Percentiles rank a stretch among this genome's conserved stretches.
These are phyloP conservation scores for Tylopilus sp. DNA, from an alignment of 1,284 basidiomycete genomes.

Conservation along the genomic window DNA sequence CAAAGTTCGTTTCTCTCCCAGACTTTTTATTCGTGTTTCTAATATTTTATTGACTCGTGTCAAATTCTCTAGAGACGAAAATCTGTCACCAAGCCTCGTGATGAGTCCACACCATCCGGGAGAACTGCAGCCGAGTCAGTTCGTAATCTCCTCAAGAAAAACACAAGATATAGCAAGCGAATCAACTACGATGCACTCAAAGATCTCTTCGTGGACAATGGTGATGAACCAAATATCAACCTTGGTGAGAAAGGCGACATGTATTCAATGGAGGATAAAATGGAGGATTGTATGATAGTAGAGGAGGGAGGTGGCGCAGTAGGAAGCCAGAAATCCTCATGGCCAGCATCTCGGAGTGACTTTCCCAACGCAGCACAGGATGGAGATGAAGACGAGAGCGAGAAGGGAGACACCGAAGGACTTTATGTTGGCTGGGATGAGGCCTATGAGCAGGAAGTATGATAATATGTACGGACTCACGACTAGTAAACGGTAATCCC, in stretches of 20 bases:
- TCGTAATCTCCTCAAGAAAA: slow-evolving; percentile 75
- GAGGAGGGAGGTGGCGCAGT: slow-evolving; percentile 43
- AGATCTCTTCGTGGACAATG: slow-evolving; percentile 62
- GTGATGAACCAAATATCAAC: slow-evolving; percentile 30
- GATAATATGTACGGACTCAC: slow-evolving; percentile 2
- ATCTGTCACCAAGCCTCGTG: slow-evolving; percentile 63
- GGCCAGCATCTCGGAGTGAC: slow-evolving; percentile 15
- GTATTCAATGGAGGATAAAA: slow-evolving; percentile 48
- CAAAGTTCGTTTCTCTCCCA: slow-evolving; percentile 60
- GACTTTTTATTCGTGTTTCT: slow-evolving; percentile 16
- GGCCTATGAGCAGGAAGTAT: slow-evolving; percentile 42
- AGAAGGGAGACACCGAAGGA: slow-evolving; percentile 32
- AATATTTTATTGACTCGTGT: slow-evolving; percentile 7
- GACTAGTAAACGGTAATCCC: neutral
- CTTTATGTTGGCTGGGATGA: slow-evolving; percentile 38
- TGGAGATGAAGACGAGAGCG: slow-evolving; percentile 32
- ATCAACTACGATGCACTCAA: slow-evolving; percentile 88
- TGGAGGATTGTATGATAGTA: slow-evolving; percentile 45
- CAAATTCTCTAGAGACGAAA: slow-evolving; percentile 56
- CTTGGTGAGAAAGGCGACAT: slow-evolving; percentile 38
- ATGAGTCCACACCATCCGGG: slow-evolving; percentile 68
- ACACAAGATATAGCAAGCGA: slow-evolving; percentile 78
- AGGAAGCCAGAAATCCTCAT: slow-evolving; percentile 13
- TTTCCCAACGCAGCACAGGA: slow-evolving; percentile 13
- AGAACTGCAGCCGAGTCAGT: slow-evolving; percentile 79